Conservation (phyloP, 169 alveolate genomes). For the Plasmodium gallinaceum region DNA sequence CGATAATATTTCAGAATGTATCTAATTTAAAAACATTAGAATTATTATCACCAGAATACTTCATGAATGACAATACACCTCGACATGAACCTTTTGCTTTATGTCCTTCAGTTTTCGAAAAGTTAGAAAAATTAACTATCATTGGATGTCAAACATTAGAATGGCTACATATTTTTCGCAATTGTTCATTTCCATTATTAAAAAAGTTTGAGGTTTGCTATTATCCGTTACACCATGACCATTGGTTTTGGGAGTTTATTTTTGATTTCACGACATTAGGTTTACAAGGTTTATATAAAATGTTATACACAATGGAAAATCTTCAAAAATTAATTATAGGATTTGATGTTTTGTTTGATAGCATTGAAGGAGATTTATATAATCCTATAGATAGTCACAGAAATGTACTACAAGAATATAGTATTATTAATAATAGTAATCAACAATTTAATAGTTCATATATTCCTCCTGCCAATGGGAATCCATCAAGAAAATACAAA, state of each 20-base stretch:
- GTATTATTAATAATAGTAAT: constrained; percentile 19
- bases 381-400: constrained; percentile 74
- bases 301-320: constrained; percentile 75
- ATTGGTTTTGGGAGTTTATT: constrained; percentile 75
- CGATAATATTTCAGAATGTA: constrained; percentile 72
- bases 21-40: constrained; percentile 61
- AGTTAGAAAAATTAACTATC: constrained; percentile 64
- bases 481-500: constrained; percentile 61
- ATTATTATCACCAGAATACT: constrained; percentile 70
- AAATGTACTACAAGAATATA: constrained; percentile 45
- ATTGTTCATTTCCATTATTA: constrained; percentile 72
- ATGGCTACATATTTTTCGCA: constrained; percentile 75
- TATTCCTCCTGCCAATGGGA: constrained; percentile 67
- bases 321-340: constrained; percentile 54
- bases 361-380: constrained; percentile 48
- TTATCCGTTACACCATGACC: constrained; percentile 76
- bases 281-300: constrained; percentile 64
- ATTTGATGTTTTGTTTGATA: constrained; percentile 71
- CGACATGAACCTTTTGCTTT: constrained; percentile 74
- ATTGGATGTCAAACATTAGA: constrained; percentile 76
- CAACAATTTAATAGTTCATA: constrained; percentile 19
- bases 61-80: constrained; percentile 75
- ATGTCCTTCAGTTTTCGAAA: constrained; percentile 60
- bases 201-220: constrained; percentile 69
- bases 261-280: constrained; percentile 73